Evolutionary conservation across 1,139 yeast species (phyloP).

Genomic region (Candida sojae): DNA sequence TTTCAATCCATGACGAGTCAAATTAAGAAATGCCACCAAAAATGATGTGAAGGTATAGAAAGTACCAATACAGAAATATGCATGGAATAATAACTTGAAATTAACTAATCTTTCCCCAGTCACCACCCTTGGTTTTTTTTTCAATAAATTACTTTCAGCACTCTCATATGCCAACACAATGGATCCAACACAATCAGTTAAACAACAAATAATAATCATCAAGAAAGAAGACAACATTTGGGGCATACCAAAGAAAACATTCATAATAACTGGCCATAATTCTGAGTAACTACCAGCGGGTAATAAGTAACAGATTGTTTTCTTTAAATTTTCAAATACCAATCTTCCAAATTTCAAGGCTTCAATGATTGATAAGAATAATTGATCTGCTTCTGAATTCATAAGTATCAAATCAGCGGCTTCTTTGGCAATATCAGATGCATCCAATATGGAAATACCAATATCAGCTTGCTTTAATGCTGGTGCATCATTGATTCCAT

Average conservation of each 20-base stretch:
- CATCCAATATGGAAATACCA: slow-evolving; percentile 53
- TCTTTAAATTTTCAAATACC: slow-evolving; percentile 53
- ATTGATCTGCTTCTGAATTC: slow-evolving; percentile 18
- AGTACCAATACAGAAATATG: slow-evolving; percentile 47
- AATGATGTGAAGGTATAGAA: slow-evolving; percentile 44
- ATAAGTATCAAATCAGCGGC: slow-evolving; percentile 54
- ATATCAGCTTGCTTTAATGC: slow-evolving; percentile 53
- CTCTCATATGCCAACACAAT: slow-evolving; percentile 47
- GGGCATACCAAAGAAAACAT: slow-evolving; percentile 52
- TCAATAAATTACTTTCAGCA: slow-evolving; percentile 45
- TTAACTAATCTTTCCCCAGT: slow-evolving; percentile 48
- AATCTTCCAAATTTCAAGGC: slow-evolving; percentile 51
- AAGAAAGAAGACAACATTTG: slow-evolving; percentile 51
- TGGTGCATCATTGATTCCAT: slow-evolving; percentile 57
- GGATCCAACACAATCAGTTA: slow-evolving; percentile 51
- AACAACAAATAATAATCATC: slow-evolving; percentile 53
- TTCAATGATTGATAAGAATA: slow-evolving; percentile 48
- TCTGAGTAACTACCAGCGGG: slow-evolving; percentile 60
- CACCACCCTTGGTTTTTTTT: slow-evolving; percentile 44
- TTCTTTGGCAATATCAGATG: slow-evolving; percentile 59
- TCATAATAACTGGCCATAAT: slow-evolving; percentile 53
- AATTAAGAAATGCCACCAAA: slow-evolving; percentile 43
- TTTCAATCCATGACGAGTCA: slow-evolving; percentile 38
- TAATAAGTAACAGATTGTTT: slow-evolving; percentile 50
- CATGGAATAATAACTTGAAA: slow-evolving; percentile 40